Evolutionary conservation across 768 basidiomycete genomes (phyloP).

Genomic region (Suillus ampliporus): DNA sequence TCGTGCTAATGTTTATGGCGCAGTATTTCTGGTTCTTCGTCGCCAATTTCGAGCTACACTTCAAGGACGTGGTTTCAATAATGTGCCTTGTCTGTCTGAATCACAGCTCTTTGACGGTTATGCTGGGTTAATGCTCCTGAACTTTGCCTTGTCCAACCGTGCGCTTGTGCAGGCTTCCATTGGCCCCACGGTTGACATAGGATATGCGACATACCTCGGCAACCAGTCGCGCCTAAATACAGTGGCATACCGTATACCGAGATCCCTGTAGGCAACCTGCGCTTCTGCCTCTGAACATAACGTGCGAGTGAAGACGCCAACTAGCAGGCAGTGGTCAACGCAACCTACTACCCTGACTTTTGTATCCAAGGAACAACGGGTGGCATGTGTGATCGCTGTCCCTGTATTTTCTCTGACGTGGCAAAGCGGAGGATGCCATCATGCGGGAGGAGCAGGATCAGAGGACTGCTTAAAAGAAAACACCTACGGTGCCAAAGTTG

Average conservation of each 20-base stretch:
- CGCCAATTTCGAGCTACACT: too few species aligned
- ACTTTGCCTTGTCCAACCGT: conserved; percentile 32
- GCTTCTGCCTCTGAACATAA: conserved; percentile 57
- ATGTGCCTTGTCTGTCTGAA: too few species aligned
- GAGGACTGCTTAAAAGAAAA: conserved; percentile 75
- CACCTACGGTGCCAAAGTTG: conserved; percentile 49
- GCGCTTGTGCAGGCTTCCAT: conserved; percentile 7
- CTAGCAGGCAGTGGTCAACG: conserved; percentile 50
- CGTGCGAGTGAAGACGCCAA: conserved; percentile 43
- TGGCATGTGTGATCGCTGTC: background rate
- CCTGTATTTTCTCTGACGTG: background rate
- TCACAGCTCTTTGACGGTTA: too few species aligned
- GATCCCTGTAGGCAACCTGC: conserved; percentile 46
- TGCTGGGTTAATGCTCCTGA: conserved; percentile 10
- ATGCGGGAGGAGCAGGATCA: conserved; percentile 65
- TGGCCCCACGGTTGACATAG: conserved; percentile 51
- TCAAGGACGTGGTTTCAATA: too few species aligned
- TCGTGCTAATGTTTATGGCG: too few species aligned
- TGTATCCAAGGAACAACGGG: too few species aligned
- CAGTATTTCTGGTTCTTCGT: too few species aligned
- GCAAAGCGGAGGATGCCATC: conserved; percentile 57
- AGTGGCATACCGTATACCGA: conserved; percentile 59
- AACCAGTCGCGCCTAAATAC: conserved; percentile 56
- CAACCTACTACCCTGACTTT: conserved; percentile 58
- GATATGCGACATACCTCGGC: conserved; percentile 63